phyloP scores from a whole-genome alignment of 2,329 filamentous ascomycete species.

The Phialocephala sp. region DNA sequence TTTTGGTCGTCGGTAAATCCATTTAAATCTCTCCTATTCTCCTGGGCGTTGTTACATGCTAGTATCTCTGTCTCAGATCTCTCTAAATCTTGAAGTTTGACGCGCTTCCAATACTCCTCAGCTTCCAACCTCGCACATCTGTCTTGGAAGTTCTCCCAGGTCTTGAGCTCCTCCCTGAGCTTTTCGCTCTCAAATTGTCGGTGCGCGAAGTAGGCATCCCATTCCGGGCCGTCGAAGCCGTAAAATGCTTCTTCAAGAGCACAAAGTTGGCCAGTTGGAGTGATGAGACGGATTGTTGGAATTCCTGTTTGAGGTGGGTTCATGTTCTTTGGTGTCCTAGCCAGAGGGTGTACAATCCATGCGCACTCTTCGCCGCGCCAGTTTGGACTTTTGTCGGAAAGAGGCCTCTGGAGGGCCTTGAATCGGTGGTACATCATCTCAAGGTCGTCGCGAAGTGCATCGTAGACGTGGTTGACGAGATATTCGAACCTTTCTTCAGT shows the following conservation, averaged over 20 bases:
- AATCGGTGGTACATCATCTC: not conserved
- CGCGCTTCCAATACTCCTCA: not conserved
- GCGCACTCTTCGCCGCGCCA: not conserved
- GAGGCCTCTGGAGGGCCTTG: not conserved
- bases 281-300: conserved; percentile 19
- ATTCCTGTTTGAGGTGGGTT: not conserved
- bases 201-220: not conserved
- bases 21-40: not conserved
- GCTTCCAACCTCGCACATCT: not conserved
- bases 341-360: conserved; percentile 7
- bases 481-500: not conserved
- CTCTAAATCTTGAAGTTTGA: not conserved
- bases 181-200: not conserved
- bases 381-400: not conserved
- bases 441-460: not conserved
- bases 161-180: not conserved
- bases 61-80: not conserved
- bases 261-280: conserved; percentile 8
- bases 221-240: not conserved
- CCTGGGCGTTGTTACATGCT: no score
- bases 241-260: conserved; percentile 2
- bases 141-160: not conserved
- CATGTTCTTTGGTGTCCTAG: conserved; percentile 2
- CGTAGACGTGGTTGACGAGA: not conserved
- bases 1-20: not conserved